phyloP scores from a whole-genome alignment of 805 yeast genomes.

The Kuraishia ogatae region DNA sequence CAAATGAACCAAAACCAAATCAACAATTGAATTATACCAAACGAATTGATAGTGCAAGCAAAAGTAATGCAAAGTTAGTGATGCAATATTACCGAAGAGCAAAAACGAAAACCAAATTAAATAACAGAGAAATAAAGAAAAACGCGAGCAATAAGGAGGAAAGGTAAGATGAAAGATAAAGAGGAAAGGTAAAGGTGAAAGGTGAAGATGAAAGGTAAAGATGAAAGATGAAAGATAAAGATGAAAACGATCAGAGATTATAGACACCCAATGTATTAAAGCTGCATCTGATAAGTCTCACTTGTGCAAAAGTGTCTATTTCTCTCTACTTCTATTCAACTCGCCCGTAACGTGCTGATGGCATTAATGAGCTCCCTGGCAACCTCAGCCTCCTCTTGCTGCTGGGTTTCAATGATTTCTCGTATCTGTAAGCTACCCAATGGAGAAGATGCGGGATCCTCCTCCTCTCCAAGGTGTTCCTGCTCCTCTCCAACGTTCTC shows the following conservation, averaged over 20 bases:
- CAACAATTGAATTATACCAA: background rate
- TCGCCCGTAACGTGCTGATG: slow-evolving; percentile 11
- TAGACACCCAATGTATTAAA: too few relatives aligned
- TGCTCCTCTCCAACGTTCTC: too few relatives aligned
- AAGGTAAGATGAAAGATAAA: too few relatives aligned
- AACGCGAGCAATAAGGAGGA: background rate
- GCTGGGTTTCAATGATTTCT: background rate
- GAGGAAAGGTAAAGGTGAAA: too few relatives aligned
- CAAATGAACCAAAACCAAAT: background rate
- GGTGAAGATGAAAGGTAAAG: too few relatives aligned
- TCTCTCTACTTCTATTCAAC: background rate
- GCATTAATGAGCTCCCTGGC: slow-evolving; percentile 17
- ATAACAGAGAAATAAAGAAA: background rate
- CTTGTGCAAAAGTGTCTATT: too few relatives aligned
- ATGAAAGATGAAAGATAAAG: too few relatives aligned
- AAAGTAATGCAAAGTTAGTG: background rate
- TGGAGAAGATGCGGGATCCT: too few relatives aligned
- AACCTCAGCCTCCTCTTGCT: slow-evolving; percentile 15
- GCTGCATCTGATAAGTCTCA: too few relatives aligned
- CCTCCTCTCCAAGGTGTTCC: background rate
- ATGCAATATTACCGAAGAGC: background rate
- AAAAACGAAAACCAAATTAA: background rate
- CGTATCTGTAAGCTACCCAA: too few relatives aligned
- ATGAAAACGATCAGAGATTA: too few relatives aligned
- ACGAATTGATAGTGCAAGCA: background rate